Evolutionary conservation across 2,329 filamentous ascomycete genomes (phyloP), one percentile per base, ranked within the genome.

Genomic region (Pyrenochaeta sp.): DNA sequence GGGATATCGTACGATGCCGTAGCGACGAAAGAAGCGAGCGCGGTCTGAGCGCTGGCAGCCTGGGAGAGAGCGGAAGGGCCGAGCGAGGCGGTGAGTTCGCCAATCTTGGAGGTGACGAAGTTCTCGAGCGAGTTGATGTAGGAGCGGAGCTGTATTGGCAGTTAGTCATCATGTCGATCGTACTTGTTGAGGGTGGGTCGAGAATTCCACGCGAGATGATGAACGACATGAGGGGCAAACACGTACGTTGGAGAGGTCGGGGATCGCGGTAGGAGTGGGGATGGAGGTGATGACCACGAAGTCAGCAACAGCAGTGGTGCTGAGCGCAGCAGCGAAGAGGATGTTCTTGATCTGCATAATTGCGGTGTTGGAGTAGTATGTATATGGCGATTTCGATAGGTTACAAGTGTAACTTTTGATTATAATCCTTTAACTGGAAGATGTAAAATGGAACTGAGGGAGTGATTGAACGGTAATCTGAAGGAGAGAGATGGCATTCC

Each of bases 291-390:
- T 51, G 45, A 67, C 53, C 33, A 63, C 61, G 50, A 67, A 67
- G 17, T 67, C 61, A 10, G 64, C 60, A 11, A 61, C 47, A 7
- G 51, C 58, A 30, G 46, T 47, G 17, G 61, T 59, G 49, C 56
- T 57, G 29, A 63, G 58, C 21, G 56, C 59, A n/a, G 59, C 58
- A 32, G 55, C 58, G 42, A 61, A 12, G 57, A 63, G 46, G 17
- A 57, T 45, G 46, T 56, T 55, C 41, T 66, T 66, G 54, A 60
- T 36, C 43, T 62, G 51, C 64, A 67, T 67, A 11, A 15, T 55
- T 31, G 44, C 17, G 39, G 30, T 41, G 21, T 45, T 45, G 21
- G 21, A 7, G 29, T 44, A 3, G 18, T 17, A 17, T 15, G 12
- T 15, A 32, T 27, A 37, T 21, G 3, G 14, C 45, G 37, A 21